These are phyloP conservation scores for Alternaria gaisen DNA, from an alignment of 2,329 filamentous ascomycete genomes.

Conservation along the genomic window DNA sequence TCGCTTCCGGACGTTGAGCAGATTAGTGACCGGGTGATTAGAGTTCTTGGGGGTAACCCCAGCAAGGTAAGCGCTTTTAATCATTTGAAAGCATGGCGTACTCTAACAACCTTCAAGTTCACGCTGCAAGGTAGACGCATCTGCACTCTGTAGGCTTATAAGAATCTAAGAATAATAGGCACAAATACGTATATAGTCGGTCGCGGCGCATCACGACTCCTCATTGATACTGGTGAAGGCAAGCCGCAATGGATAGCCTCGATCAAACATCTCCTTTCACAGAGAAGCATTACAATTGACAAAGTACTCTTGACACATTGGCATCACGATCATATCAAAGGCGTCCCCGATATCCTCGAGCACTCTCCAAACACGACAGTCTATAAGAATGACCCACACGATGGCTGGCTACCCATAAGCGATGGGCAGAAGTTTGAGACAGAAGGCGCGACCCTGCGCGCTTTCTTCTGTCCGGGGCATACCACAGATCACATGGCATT, in stretches of 20 bases:
- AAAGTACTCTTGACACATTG: conserved; percentile 85
- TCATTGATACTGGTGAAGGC: conserved; percentile 92
- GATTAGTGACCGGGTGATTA: conserved; percentile 78
- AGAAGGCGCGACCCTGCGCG: conserved; percentile 72
- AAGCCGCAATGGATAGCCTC: conserved; percentile 74
- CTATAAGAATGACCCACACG: conserved; percentile 70
- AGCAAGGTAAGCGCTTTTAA: conserved; percentile 69
- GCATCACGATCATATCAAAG: conserved; percentile 87
- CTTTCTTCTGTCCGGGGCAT: conserved; percentile 77
- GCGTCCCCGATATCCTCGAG: conserved; percentile 73
- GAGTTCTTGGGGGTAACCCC: conserved; percentile 90
- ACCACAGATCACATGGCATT: conserved; percentile 84
- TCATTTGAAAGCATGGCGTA: background rate
- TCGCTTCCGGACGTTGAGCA: conserved; percentile 77
- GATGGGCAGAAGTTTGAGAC: conserved; percentile 65
- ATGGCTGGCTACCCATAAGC: conserved; percentile 62
- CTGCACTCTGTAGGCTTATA: background rate
- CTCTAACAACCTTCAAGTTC: conserved; percentile 57
- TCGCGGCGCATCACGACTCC: conserved; percentile 73
- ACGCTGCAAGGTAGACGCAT: conserved; percentile 66
- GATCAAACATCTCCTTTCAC: conserved; percentile 69
- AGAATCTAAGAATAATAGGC: conserved; percentile 58
- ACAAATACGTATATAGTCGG: conserved; percentile 97
- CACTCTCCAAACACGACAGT: conserved; percentile 70
- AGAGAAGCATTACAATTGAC: conserved; percentile 75